Evolutionary conservation across 2,329 filamentous ascomycete genomes (phyloP).

Genomic region (Salinomyces thailandicus): DNA sequence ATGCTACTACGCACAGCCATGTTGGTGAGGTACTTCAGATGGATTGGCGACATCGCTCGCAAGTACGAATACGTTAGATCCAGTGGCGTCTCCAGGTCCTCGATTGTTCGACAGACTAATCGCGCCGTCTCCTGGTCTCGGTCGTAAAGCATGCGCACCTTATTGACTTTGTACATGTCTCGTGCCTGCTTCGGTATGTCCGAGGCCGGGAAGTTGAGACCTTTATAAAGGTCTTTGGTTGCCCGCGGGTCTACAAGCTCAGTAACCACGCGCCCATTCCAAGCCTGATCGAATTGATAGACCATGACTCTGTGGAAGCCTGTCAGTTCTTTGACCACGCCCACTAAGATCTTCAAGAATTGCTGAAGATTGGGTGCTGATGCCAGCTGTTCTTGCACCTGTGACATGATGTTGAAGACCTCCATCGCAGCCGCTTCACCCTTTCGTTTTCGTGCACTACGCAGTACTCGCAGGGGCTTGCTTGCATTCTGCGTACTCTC

Average conservation of each 20-base stretch:
- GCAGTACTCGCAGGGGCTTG: conserved; percentile 64
- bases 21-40: conserved; percentile 74
- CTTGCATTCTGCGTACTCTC: conserved; percentile 68
- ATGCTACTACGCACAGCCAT: conserved; percentile 92
- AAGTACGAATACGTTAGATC: conserved; percentile 80
- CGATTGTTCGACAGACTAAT: conserved; percentile 64
- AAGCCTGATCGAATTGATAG: conserved; percentile 75
- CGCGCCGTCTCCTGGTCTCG: conserved; percentile 69
- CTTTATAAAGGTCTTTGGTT: conserved; percentile 76
- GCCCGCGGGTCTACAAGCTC: conserved; percentile 72
- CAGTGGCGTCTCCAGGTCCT: conserved; percentile 64
- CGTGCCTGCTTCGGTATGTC: conserved; percentile 78
- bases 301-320: conserved; percentile 90
- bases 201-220: conserved; percentile 76
- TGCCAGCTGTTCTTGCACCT: conserved; percentile 78
- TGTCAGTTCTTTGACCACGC: conserved; percentile 78
- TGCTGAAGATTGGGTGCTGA: conserved; percentile 58
- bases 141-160: conserved; percentile 78
- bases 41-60: conserved; percentile 82
- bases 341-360: conserved; percentile 72
- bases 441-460: conserved; percentile 62
- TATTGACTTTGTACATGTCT: conserved; percentile 84
- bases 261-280: conserved; percentile 79
- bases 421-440: conserved; percentile 79
- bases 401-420: conserved; percentile 83